Base-by-base conservation (phyloP, 2,329 filamentous ascomycete species). In the Volutella citrinella region DNA sequence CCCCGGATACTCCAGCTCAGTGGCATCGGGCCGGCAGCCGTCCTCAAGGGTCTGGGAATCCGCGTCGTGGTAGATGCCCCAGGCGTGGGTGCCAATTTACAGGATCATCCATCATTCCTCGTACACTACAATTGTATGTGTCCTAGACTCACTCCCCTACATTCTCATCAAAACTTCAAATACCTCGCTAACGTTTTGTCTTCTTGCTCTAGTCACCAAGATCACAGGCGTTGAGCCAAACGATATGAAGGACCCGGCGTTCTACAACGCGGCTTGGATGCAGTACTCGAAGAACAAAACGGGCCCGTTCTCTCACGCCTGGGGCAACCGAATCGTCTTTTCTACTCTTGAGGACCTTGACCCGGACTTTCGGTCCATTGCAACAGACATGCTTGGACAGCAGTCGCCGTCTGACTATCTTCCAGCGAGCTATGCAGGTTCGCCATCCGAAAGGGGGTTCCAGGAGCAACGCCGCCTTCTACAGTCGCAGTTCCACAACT, bases 1-100 rank as follows among this genome's bases (percentile, higher is more conserved):
- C 74, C 75, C 2, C 69, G 76, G 22, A 53, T 82, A 2, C 66
- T 82, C 5, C 75, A 76, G 47, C 63, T 77, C 3, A 74, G 67
- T 12, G 78, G 78, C 18, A 64, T 82, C 18, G 78, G 78, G 3
- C 69, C 69, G 1, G 46, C 45, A 7, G 51, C 60, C 0, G 67
- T 79, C 23, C 64, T 82, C 4, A 36, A 63, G 8, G 55, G 60
- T 5, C 63, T 70, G 32, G 55, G 60, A 9, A 74, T 81, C 38
- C 49, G 61, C 1, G 61, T 73, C 6, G 40, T 77, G 15, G 56
- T 66, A 1, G 68, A 82, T 44, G 63, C 76, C 2, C 76, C 76
- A 0, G 76, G 75, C 11, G 77, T 83, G 4, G 79, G 59, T 1
- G 52, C 58, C 12, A 61, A 61, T 16, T 48, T 62, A 3, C 59